These are phyloP conservation scores for Colletotrichum ledebouriae DNA, from an alignment of 2,329 filamentous ascomycete genomes.

Conservation along the genomic window DNA sequence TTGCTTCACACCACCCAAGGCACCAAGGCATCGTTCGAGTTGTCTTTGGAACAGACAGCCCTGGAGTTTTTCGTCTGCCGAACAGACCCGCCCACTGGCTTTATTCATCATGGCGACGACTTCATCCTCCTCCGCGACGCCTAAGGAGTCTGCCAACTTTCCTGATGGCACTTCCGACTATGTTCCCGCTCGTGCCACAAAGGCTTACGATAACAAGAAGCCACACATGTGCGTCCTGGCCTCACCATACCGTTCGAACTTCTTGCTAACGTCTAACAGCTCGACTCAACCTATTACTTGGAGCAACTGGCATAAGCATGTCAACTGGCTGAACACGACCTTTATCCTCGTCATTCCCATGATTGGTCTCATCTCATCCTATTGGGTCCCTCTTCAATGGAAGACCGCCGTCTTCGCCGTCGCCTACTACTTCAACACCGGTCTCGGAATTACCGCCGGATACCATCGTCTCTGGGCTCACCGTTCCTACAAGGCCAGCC, in stretches of 20 bases:
- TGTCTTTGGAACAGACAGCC: conserved; percentile 24
- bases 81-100: conserved; percentile 20
- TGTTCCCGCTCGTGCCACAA: conserved; percentile 61
- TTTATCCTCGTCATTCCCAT: conserved; percentile 85
- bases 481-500: conserved; percentile 82
- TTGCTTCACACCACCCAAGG: conserved; percentile 19
- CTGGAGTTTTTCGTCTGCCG: conserved; percentile 20
- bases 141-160: conserved; percentile 56
- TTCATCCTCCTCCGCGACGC: conserved; percentile 56
- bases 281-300: conserved; percentile 84
- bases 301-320: conserved; percentile 90
- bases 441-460: conserved; percentile 82
- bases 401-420: conserved; percentile 82
- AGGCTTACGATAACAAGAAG: conserved; percentile 73
- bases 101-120: conserved; percentile 40
- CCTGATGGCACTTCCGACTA: conserved; percentile 69
- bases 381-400: conserved; percentile 81
- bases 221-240: conserved; percentile 72
- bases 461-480: conserved; percentile 86
- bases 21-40: conserved; percentile 24
- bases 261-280: conserved; percentile 39
- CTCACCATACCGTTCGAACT: not conserved
- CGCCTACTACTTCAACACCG: conserved; percentile 86
- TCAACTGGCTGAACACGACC: conserved; percentile 92
- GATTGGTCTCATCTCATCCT: conserved; percentile 78